phyloP scores from a whole-genome alignment of 306 rosid species.

The Fagus sylvatica region DNA sequence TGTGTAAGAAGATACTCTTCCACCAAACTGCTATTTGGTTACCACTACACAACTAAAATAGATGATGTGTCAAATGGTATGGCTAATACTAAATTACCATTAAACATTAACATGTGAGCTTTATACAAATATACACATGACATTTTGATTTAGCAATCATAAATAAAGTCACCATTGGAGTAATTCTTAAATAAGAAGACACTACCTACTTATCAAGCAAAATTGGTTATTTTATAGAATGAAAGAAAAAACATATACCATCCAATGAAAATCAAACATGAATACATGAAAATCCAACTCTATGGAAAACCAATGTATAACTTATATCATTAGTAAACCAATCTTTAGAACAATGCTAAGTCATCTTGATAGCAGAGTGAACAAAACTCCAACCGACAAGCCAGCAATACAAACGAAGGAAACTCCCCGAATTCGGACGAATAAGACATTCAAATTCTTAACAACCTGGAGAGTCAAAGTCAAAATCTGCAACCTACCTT shows the following conservation, averaged over 20 bases:
- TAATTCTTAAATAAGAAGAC: neutral
- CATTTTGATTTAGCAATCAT: neutral
- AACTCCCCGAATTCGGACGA: slow-evolving; percentile 54
- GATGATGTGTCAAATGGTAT: neutral
- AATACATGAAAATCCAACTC: neutral
- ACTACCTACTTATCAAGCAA: neutral
- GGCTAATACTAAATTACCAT: neutral
- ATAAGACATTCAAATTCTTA: slow-evolving; percentile 60
- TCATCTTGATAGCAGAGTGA: slow-evolving; percentile 50
- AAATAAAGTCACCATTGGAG: neutral
- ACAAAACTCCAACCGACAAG: slow-evolving; percentile 43
- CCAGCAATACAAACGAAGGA: slow-evolving; percentile 51
- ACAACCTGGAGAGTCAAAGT: slow-evolving; percentile 63
- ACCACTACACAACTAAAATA: neutral
- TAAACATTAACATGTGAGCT: neutral
- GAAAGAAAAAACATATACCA: neutral
- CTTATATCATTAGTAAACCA: neutral
- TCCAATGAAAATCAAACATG: neutral
- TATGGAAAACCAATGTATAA: neutral
- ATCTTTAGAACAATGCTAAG: neutral
- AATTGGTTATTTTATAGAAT: neutral
- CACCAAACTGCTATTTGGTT: neutral
- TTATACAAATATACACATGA: neutral
- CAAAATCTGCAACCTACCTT: slow-evolving; percentile 65
- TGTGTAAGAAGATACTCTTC: neutral